Base-by-base conservation (phyloP, 1,139 yeast species). In the Saccharomyces hybrid region DNA sequence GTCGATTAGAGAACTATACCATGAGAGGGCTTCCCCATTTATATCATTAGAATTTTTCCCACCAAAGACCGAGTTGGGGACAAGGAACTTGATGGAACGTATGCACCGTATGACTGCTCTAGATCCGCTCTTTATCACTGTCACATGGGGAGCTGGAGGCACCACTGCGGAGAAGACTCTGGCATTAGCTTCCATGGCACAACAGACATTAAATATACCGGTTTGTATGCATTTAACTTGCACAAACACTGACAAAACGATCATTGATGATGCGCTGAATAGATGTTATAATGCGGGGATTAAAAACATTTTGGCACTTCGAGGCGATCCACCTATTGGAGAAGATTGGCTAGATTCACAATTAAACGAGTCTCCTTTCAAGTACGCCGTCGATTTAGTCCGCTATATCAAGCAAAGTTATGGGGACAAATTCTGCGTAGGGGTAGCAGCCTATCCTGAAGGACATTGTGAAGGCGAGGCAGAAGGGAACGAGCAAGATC, bases 141-240 rank as follows among this genome's bases (percentile, higher is more conserved):
- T 95, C 9, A 95, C 99, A 0, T 93, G 99, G 98, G 99, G 99
- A 29, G 98, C 99, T 7, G 98, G 98, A 44, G 99, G 99, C 1
- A 84, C 96, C 2, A 90, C 98, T 4, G 83, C 95, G 53, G 86
- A 82, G 54, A 90, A 89, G 72, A 87, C 97, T 0, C 73, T 93
- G 57, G 95, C 88, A 51, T 75, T 93, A 56, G 97, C 97, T 0
- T 76, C 82, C 19, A 79, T 88, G 2, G 86, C 95, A 64, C 89
- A 86, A 64, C 76, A 80, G 52, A 87, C 85, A 53, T 76, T 90
- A 55, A 88, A 88, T 1, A 74, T 91, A 28, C 88, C 97, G 11
- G 89, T 97, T 0, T 91, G 96, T 58, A 79, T 95, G 73, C 99
- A 93, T 71, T 76, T 93, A 70, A 93, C 99, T 0, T 95, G 99